Evolutionary conservation across 495 filamentous ascomycete genomes (phyloP), one percentile per base, ranked within the genome.

Genomic region (Daldinia loculata): DNA sequence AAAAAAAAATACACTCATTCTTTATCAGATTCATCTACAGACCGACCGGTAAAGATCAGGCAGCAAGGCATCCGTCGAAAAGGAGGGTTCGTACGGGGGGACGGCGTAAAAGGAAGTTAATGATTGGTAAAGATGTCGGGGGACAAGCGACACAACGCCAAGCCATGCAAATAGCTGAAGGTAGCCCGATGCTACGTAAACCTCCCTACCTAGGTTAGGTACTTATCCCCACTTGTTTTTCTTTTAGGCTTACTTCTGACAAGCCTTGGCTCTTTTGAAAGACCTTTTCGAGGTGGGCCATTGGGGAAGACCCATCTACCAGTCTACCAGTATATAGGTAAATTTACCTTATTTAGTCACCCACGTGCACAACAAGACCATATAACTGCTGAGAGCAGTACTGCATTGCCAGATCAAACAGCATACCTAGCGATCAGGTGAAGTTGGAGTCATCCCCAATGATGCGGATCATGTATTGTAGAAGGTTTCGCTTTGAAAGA

Each of bases 31-130:
- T 30, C 19, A 45, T 61, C 38, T 56, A 48, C 17, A 70, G 67
- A 70, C 71, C 62, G 62, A 67, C 71, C 71, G 71, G 71, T 74
- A 63, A 74, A 34, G 55, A 61, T 71, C 51, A 73, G 70, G 70
- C 70, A 66, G 59, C 45, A 56, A 66, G 70, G 66, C 57, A 69
- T 50, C 70, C 2, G 19, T 27, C 22, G 38, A 43, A 34, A 50
- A 48, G 61, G 62, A 62, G 29, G 69, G 60, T 55, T 65, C 30
- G 39, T 45, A 45, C 43, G 7, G 53, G 24, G 48, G 36, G 62
- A 65, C 56, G 59, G 63, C 30, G 50, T 53, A 30, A 30, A 14
- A 56, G 61, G 48, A 11, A 29, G 34, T 36, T 50, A 48, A 15
- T 56, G 22, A 68, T 27, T 62, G 66, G 66, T 52, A 41, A 57